These are phyloP conservation scores for Tetrahymena borealis DNA, from an alignment of 73 alveolate species.

Conservation along the genomic window DNA sequence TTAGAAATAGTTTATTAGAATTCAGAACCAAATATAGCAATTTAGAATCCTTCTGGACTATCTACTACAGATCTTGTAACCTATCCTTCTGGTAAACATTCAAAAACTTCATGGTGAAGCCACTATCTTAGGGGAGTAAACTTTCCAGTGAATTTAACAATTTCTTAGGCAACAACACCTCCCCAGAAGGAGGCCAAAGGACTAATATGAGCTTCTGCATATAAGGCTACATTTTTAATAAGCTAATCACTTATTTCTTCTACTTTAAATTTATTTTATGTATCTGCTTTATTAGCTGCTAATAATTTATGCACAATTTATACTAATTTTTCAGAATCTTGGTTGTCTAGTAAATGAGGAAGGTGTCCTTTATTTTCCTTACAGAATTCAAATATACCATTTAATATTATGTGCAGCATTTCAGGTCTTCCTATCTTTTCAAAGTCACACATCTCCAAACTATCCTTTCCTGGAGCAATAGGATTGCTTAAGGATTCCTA, in stretches of 20 bases:
- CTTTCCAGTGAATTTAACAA: slow-evolving; percentile 96
- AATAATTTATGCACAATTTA: slow-evolving; percentile 64
- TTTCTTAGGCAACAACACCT: slow-evolving; percentile 92
- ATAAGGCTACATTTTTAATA: slow-evolving; percentile 56
- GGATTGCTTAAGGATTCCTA: slow-evolving; percentile 57
- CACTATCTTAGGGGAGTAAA: slow-evolving; percentile 94
- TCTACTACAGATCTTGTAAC: neutral
- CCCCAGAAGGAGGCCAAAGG: slow-evolving; percentile 97
- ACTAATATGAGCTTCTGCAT: slow-evolving; percentile 67
- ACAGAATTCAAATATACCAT: slow-evolving; percentile 59
- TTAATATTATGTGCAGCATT: slow-evolving; percentile 57
- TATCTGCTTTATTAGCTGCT: slow-evolving; percentile 45
- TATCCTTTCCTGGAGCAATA: slow-evolving; percentile 58
- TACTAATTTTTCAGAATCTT: slow-evolving; percentile 48
- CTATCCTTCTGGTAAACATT: slow-evolving; percentile 49
- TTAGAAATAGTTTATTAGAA: neutral
- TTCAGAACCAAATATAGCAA: neutral
- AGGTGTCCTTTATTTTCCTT: slow-evolving; percentile 42
- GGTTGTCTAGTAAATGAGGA: slow-evolving; percentile 60
- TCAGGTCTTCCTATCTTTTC: slow-evolving; percentile 84
- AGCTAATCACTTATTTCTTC: slow-evolving; percentile 66
- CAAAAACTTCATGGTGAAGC: slow-evolving; percentile 84
- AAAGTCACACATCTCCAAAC: slow-evolving; percentile 74
- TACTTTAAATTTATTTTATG: slow-evolving; percentile 38
- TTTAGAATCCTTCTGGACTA: neutral